These are phyloP conservation scores for Hansenula lynferdii DNA, from an alignment of 1,139 yeast genomes.

Conservation along the genomic window DNA sequence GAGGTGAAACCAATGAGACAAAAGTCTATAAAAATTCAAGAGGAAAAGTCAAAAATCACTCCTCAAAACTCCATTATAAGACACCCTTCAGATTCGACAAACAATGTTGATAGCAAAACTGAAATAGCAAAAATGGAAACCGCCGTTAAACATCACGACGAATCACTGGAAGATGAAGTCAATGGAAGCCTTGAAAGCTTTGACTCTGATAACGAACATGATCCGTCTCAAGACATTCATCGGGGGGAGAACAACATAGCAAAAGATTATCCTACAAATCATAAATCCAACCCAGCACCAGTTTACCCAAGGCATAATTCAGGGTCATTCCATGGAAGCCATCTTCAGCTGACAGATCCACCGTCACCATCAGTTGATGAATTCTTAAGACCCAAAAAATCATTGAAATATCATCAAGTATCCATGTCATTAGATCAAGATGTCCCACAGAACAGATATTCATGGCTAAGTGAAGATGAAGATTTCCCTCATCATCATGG, in stretches of 20 bases:
- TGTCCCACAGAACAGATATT: slow-evolving; percentile 25
- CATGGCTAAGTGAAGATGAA: slow-evolving; percentile 37
- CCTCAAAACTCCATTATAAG: neutral
- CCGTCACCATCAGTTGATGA: neutral
- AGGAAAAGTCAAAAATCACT: neutral
- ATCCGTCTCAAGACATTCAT: too few species aligned
- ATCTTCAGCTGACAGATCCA: neutral
- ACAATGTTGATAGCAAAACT: too few species aligned
- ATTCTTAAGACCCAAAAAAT: slow-evolving; percentile 7
- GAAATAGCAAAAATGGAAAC: too few species aligned
- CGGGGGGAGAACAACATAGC: too few species aligned
- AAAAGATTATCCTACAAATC: too few species aligned
- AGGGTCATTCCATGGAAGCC: neutral
- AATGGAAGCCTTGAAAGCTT: too few species aligned
- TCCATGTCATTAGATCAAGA: slow-evolving; percentile 20
- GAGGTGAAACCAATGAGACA: neutral
- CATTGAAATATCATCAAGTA: slow-evolving; percentile 21
- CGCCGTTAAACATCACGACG: too few species aligned
- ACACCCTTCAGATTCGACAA: neutral
- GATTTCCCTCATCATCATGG: slow-evolving; percentile 9
- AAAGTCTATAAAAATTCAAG: neutral
- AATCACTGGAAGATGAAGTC: too few species aligned
- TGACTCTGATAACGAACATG: too few species aligned
- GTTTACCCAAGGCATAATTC: neutral
- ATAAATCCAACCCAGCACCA: neutral